phyloP scores from a whole-genome alignment of 176 grass and related monocot genomes.

The Aegilops sharonensis region DNA sequence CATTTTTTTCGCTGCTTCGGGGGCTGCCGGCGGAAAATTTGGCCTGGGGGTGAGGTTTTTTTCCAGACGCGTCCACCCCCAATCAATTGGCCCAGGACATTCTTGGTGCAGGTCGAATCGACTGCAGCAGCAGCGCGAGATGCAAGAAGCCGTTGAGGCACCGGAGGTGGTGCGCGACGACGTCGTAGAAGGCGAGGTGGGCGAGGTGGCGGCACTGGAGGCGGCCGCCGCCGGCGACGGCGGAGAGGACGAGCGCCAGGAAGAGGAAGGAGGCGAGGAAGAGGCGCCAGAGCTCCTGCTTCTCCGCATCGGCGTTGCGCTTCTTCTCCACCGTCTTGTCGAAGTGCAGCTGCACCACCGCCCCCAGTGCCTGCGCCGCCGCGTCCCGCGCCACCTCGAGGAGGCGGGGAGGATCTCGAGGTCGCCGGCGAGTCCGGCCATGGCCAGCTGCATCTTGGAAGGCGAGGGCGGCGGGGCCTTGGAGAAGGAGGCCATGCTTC shows the following conservation, averaged over 20 bases:
- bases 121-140: no score
- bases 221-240: conserved; percentile 23
- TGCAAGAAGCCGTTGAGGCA: conserved; percentile 75
- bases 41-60: no score
- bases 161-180: conserved; percentile 87
- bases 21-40: no score
- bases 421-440: conserved; percentile 46
- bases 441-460: conserved; percentile 48
- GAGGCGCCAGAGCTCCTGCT: conserved; percentile 97
- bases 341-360: conserved; percentile 87
- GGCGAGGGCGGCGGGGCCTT: conserved; percentile 48
- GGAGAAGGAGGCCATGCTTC: conserved; percentile 22
- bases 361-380: conserved; percentile 65
- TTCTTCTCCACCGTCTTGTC: conserved; percentile 98
- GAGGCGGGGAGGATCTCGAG: conserved; percentile 67
- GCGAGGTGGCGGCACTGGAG: conserved; percentile 86
- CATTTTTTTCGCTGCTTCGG: no score
- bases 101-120: no score
- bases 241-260: conserved; percentile 59
- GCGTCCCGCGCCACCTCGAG: conserved; percentile 41
- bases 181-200: conserved; percentile 88
- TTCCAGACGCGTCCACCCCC: no score
- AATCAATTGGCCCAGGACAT: no score
- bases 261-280: conserved; percentile 92
- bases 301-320: conserved; percentile 75